Conservation (phyloP, 2,329 filamentous ascomycete species). For the Aspergillus felis region DNA sequence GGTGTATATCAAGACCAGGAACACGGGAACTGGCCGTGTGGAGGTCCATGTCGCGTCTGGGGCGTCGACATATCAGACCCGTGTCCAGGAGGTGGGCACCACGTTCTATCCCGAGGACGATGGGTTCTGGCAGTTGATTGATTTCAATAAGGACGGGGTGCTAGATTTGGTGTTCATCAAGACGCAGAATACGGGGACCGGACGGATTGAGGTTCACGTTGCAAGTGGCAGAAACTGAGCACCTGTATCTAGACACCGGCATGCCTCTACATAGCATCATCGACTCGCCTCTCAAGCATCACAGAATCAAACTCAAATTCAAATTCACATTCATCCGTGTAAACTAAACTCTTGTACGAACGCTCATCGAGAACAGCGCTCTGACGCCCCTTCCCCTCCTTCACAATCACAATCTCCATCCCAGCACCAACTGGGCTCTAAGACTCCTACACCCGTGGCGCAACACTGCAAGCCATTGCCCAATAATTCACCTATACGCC, state of each 20-base stretch:
- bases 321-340: neutral
- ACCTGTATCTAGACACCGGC: neutral
- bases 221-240: neutral
- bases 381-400: too few species aligned
- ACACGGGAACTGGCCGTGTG: constrained; percentile 4
- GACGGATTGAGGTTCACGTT: constrained; percentile 10
- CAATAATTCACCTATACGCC: too few species aligned
- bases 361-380: too few species aligned
- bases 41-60: constrained; percentile 7
- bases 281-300: neutral
- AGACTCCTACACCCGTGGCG: too few species aligned
- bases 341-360: too few species aligned
- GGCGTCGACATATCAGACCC: constrained; percentile 29
- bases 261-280: neutral
- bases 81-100: constrained; percentile 62
- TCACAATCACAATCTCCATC: too few species aligned
- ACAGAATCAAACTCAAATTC: too few species aligned
- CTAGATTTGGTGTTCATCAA: constrained; percentile 14
- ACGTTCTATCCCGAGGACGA: constrained; percentile 44
- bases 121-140: constrained; percentile 9
- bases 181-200: constrained; percentile 9
- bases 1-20: constrained; percentile 5
- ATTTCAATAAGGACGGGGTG: constrained; percentile 8
- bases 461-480: too few species aligned
- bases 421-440: neutral